These are phyloP conservation scores for Ceratobasidium sp. DNA, from an alignment of 1,284 basidiomycete genomes.

Conservation along the genomic window DNA sequence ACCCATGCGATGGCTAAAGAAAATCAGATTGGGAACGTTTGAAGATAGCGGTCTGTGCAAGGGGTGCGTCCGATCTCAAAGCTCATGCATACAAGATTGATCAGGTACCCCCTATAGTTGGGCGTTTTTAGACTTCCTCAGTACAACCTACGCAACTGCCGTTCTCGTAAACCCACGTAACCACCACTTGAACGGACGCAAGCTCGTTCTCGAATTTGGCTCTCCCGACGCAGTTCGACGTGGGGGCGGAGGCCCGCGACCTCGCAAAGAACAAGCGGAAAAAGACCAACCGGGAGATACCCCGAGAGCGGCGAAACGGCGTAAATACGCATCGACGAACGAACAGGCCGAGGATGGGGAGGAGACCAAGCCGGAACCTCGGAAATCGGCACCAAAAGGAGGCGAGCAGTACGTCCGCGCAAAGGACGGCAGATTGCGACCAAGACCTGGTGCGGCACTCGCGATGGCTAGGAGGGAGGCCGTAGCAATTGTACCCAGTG, in stretches of 20 bases:
- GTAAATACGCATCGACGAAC: slow-evolving; percentile 54
- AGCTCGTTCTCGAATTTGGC: slow-evolving; percentile 89
- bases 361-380: slow-evolving; percentile 27
- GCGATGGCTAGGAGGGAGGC: slow-evolving; percentile 88
- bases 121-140: slow-evolving; percentile 93
- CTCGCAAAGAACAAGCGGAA: slow-evolving; percentile 40
- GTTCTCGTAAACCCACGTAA: slow-evolving; percentile 87
- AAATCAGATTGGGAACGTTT: slow-evolving; percentile 93
- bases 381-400: slow-evolving; percentile 49
- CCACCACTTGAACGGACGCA: slow-evolving; percentile 83
- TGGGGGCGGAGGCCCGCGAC: slow-evolving; percentile 54
- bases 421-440: slow-evolving; percentile 59
- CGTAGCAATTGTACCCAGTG: slow-evolving; percentile 80
- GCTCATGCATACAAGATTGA: not conserved
- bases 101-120: slow-evolving; percentile 66
- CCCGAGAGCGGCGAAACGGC: slow-evolving; percentile 49
- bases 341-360: slow-evolving; percentile 37
- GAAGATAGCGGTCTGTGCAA: slow-evolving; percentile 95
- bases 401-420: slow-evolving; percentile 34
- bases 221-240: slow-evolving; percentile 85
- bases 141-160: slow-evolving; percentile 79
- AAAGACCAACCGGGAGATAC: slow-evolving; percentile 47
- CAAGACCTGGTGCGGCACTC: slow-evolving; percentile 89
- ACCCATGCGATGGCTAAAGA: slow-evolving; percentile 73
- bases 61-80: slow-evolving; percentile 68